Evolutionary conservation across 2,329 filamentous ascomycete species (phyloP).

Genomic region (Sporothrix brunneoviolacea): DNA sequence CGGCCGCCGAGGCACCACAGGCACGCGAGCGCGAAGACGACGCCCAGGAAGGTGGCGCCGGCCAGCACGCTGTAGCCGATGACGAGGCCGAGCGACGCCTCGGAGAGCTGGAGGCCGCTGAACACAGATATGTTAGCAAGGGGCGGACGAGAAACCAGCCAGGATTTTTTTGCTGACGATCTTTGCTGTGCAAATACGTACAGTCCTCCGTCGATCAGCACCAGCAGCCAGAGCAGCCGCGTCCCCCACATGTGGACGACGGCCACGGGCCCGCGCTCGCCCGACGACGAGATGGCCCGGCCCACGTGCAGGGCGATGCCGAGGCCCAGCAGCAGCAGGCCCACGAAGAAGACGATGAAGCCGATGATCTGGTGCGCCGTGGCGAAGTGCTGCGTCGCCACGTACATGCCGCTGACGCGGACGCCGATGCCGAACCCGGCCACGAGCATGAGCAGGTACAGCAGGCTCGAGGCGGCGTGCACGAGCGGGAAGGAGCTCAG

Average conservation of each 20-base stretch:
- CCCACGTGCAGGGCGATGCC: slow-evolving; percentile 17
- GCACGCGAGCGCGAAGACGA: background rate
- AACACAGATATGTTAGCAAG: background rate
- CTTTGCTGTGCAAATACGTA: too few relatives aligned
- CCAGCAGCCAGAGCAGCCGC: slow-evolving; percentile 21
- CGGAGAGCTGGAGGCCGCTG: background rate
- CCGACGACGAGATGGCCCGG: slow-evolving; percentile 15
- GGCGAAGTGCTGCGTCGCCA: slow-evolving; percentile 19
- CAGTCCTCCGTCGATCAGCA: slow-evolving; percentile 22
- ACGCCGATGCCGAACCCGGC: slow-evolving; percentile 22
- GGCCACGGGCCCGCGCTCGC: slow-evolving; percentile 13
- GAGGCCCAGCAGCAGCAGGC: slow-evolving; percentile 19
- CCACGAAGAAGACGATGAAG: slow-evolving; percentile 18
- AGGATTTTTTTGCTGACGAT: too few relatives aligned
- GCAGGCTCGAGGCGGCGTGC: slow-evolving; percentile 15
- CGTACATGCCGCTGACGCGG: slow-evolving; percentile 17
- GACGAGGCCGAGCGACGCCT: background rate
- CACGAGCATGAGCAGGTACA: slow-evolving; percentile 20
- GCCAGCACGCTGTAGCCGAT: slow-evolving; percentile 1
- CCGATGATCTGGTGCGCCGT: slow-evolving; percentile 23
- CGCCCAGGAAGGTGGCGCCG: background rate
- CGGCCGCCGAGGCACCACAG: background rate
- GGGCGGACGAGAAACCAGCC: background rate
- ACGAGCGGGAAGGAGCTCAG: slow-evolving; percentile 16
- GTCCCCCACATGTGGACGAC: slow-evolving; percentile 20